phyloP scores from a whole-genome alignment of 108 stramenopile species.

The Parmales sp. region DNA sequence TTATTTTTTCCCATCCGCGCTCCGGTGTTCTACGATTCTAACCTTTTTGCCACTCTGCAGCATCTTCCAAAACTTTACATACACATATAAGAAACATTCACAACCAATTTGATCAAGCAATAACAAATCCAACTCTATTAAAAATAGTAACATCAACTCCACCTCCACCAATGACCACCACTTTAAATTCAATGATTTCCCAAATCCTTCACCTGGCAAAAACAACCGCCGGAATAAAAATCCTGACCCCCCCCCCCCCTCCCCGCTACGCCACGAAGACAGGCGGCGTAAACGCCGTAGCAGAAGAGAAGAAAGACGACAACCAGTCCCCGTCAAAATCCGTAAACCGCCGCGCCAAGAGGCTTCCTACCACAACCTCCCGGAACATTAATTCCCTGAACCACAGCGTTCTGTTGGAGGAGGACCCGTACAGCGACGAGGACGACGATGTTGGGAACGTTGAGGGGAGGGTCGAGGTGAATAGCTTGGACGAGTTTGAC shows the following conservation, averaged over 20 bases:
- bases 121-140: too few species aligned
- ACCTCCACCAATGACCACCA: too few species aligned
- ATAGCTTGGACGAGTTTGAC: background rate
- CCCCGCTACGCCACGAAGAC: background rate
- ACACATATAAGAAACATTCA: too few species aligned
- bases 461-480: background rate
- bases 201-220: background rate
- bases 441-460: background rate
- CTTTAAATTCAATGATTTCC: too few species aligned
- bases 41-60: too few species aligned
- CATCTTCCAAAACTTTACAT: too few species aligned
- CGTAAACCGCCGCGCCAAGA: background rate
- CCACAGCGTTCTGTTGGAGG: background rate
- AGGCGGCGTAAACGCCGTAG: background rate
- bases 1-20: too few species aligned
- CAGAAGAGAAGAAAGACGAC: background rate
- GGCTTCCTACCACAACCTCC: background rate
- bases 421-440: background rate
- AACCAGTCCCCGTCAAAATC: background rate
- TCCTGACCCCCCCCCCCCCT: background rate
- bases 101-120: too few species aligned
- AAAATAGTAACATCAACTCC: too few species aligned
- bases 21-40: too few species aligned
- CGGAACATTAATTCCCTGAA: background rate
- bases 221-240: background rate